A percentile compares a stretch with the other conserved stretches of the same genome.
Conservation (phyloP, 495 filamentous ascomycete genomes). For the Neurospora sp. region DNA sequence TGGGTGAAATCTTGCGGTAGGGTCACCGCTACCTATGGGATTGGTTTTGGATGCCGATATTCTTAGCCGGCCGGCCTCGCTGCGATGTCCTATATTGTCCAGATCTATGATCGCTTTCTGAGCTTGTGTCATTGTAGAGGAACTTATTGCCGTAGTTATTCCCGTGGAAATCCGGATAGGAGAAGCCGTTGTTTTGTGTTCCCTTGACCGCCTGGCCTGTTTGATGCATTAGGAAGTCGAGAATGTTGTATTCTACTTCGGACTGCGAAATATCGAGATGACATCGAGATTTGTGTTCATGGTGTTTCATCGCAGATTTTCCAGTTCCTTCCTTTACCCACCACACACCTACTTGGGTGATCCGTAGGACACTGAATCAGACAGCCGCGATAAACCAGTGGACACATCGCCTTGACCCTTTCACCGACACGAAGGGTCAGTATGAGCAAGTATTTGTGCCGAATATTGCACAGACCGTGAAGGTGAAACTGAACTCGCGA, state of each 20-base stretch:
- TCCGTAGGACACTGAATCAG: background rate
- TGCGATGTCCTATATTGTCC: background rate
- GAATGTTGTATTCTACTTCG: background rate
- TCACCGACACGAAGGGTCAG: background rate
- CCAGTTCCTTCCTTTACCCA: background rate
- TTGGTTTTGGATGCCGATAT: background rate
- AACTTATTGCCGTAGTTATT: background rate
- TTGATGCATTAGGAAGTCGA: background rate
- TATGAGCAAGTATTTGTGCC: background rate
- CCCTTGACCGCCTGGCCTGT: background rate
- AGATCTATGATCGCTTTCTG: background rate
- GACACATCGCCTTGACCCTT: background rate
- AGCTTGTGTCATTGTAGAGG: background rate
- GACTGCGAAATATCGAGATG: background rate
- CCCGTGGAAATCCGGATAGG: background rate
- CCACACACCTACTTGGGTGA: background rate
- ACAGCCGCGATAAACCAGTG: background rate
- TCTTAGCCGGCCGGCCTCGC: background rate
- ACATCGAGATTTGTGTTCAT: no score
- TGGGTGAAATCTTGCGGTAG: background rate
- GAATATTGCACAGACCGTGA: background rate
- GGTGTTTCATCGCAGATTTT: background rate
- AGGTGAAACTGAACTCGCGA: background rate
- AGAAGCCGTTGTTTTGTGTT: background rate
- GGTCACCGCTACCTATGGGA: background rate